Evolutionary conservation across 2,329 filamentous ascomycete genomes (phyloP).

Genomic region (Davidsoniella eucalypti): DNA sequence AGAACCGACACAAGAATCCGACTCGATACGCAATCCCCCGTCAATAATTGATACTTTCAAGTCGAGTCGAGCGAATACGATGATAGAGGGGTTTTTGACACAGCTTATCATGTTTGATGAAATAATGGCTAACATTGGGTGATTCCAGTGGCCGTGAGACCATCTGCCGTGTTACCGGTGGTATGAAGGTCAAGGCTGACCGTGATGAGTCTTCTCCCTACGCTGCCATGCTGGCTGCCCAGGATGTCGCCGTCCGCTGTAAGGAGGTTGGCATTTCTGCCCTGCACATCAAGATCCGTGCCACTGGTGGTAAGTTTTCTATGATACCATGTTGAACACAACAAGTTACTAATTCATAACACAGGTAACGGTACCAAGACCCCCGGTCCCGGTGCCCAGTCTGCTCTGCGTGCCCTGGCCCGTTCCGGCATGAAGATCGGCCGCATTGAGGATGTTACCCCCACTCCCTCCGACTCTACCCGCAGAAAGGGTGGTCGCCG

Average conservation of each 20-base stretch:
- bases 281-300: slow-evolving; percentile 99
- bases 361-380: slow-evolving; percentile 98
- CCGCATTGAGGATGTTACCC: slow-evolving; percentile 98
- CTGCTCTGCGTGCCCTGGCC: slow-evolving; percentile 93
- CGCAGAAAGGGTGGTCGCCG: slow-evolving; percentile 99
- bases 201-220: slow-evolving; percentile 99
- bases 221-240: slow-evolving; percentile 99
- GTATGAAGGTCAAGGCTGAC: slow-evolving; percentile 99
- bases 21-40: neutral
- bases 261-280: slow-evolving; percentile 64
- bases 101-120: neutral
- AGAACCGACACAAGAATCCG: neutral
- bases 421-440: slow-evolving; percentile 99
- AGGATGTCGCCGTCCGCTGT: slow-evolving; percentile 85
- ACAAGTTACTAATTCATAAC: slow-evolving; percentile 2
- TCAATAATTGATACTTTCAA: neutral
- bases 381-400: slow-evolving; percentile 96
- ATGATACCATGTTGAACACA: neutral
- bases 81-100: neutral
- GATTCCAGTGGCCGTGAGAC: slow-evolving; percentile 94
- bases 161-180: slow-evolving; percentile 98
- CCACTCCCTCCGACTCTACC: slow-evolving; percentile 97
- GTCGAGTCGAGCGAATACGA: neutral
- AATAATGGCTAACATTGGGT: slow-evolving; percentile 45
- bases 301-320: slow-evolving; percentile 67